These are phyloP conservation scores for Leishmania arabica DNA, from an alignment of 208 protist genomes.

Conservation along the genomic window DNA sequence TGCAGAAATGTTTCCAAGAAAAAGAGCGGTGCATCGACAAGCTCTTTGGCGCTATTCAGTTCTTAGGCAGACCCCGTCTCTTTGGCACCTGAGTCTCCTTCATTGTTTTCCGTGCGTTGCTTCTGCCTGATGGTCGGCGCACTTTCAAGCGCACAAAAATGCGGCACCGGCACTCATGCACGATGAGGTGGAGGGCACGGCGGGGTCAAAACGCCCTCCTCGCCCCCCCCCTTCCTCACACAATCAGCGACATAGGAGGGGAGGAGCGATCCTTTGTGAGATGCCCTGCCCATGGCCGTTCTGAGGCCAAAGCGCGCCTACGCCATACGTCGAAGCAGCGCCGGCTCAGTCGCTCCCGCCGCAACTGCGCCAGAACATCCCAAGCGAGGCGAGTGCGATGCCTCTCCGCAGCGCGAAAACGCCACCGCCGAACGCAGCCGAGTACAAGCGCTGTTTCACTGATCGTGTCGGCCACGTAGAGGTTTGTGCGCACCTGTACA, in stretches of 20 bases:
- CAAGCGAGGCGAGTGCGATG: conserved; percentile 39
- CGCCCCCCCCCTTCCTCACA: background rate
- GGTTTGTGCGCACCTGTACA: conserved; percentile 15
- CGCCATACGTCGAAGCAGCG: conserved; percentile 52
- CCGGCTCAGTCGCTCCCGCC: conserved; percentile 39
- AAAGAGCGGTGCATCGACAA: background rate
- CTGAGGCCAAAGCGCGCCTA: conserved; percentile 33
- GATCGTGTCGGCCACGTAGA: conserved; percentile 67
- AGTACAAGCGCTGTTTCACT: conserved; percentile 69
- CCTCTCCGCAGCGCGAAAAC: conserved; percentile 27
- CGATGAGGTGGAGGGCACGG: background rate
- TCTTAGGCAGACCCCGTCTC: background rate
- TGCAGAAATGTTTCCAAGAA: background rate
- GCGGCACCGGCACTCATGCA: background rate
- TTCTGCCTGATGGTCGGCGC: background rate
- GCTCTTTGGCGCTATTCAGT: background rate
- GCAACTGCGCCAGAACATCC: conserved; percentile 54
- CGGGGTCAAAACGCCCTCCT: background rate
- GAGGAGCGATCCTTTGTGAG: background rate
- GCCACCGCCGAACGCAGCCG: conserved; percentile 68
- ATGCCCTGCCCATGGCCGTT: background rate
- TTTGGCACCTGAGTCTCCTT: background rate
- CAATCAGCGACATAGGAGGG: background rate
- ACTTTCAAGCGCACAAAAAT: background rate
- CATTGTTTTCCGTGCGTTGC: too few relatives aligned